Evolutionary conservation across 371 early-diverging fungal species (phyloP), one percentile per base, ranked within the genome.

Genomic region (Mortierella sp.): DNA sequence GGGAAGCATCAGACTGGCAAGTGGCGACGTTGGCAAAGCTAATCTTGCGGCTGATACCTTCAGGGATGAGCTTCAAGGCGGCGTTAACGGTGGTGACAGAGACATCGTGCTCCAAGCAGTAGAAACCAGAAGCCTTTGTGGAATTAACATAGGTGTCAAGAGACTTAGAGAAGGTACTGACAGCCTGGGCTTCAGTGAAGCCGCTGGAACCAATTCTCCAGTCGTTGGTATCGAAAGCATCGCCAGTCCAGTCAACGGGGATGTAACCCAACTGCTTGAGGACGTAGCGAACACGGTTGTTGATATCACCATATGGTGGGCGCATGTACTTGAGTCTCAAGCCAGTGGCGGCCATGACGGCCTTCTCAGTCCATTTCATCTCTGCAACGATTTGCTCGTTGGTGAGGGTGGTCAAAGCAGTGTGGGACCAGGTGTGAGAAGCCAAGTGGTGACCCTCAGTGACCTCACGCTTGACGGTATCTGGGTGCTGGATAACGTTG

Each of bases 371-470:
- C 90, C 89, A 92, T 74, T 89, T 89, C 48, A 94, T 77, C 78
- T 94, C 94, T 62, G 92, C 92, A 52, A 93, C 87, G 47, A 94
- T 86, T 72, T 89, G 87, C 59, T 92, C 92, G 59, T 87, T 92
- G 38, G 90, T 76, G 41, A 87, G 76, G 0, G 91, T 84, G 32
- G 93, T 92, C 83, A 93, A 63, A 58, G 85, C 86, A 22, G 78
- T 85, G 64, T 94, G 95, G 22, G 92, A 88, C 90, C 90, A 89
- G 43, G 87, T 84, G 62, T 86, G 88, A 15, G 84, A 67, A 36
- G 74, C 83, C 58, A 88, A 67, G 52, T 86, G 83, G 67, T 86
- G 85, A 21, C 85, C 85, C 67, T 80, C 71, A 13, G 28, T 32
- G 15, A 77, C 28, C 69, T 74, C 89, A 45, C 86, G 86, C 79